A percentile compares a stretch with the other conserved stretches of the same genome.
Evolutionary conservation across 23 red algal species (phyloP).

Genomic region (Chondrus crispus): DNA sequence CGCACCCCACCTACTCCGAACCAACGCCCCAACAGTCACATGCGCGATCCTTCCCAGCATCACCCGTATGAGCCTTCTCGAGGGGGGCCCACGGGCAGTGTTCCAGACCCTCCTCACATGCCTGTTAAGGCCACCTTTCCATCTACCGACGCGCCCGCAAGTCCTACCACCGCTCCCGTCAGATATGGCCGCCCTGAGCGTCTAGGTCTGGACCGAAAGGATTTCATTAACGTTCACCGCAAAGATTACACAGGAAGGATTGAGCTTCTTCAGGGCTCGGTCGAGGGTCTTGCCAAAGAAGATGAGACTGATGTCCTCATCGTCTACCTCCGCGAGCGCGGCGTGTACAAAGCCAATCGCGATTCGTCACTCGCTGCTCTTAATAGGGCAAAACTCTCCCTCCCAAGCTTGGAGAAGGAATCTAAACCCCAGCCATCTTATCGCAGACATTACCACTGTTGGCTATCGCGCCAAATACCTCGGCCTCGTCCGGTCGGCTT

Average conservation of each 20-base stretch:
- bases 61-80: background rate
- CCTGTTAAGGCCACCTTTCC: no score
- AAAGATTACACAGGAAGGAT: slow-evolving; percentile 89
- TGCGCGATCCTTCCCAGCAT: background rate
- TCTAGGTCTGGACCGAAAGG: slow-evolving; percentile 60
- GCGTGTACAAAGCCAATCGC: slow-evolving; percentile 80
- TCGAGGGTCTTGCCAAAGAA: slow-evolving; percentile 60
- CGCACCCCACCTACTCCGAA: background rate
- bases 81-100: background rate
- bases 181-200: slow-evolving; percentile 59
- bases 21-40: background rate
- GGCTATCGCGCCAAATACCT: slow-evolving; percentile 67
- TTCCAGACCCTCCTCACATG: background rate
- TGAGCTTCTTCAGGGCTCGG: slow-evolving; percentile 76
- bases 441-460: slow-evolving; percentile 84
- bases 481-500: slow-evolving; percentile 78
- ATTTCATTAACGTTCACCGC: slow-evolving; percentile 86
- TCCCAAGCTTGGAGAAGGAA: slow-evolving; percentile 72
- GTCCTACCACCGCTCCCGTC: background rate
- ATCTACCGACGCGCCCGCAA: no score
- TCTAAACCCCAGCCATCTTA: slow-evolving; percentile 77
- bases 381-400: slow-evolving; percentile 58
- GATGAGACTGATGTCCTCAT: slow-evolving; percentile 87
- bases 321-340: slow-evolving; percentile 80
- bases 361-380: slow-evolving; percentile 77